These are phyloP conservation scores for Articulospora tetracladia DNA, from an alignment of 495 filamentous ascomycete genomes.

Conservation along the genomic window DNA sequence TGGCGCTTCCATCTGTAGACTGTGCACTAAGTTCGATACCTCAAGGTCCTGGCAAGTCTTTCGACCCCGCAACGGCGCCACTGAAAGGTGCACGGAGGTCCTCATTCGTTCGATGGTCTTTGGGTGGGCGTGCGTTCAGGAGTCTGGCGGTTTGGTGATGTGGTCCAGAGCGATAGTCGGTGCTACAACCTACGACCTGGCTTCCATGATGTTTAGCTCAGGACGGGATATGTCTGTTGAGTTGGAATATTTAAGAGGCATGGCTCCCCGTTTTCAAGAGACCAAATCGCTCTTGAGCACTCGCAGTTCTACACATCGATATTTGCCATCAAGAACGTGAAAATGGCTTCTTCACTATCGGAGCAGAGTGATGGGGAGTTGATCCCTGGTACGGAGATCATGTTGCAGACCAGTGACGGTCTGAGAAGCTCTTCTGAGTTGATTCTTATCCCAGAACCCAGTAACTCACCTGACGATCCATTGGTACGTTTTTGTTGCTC, in stretches of 20 bases:
- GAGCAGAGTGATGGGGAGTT: not conserved
- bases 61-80: too few species aligned
- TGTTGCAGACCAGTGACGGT: constrained; percentile 50
- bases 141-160: not conserved
- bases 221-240: not conserved
- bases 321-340: not conserved
- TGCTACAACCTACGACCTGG: too few species aligned
- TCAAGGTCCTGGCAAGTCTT: too few species aligned
- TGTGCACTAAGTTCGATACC: too few species aligned
- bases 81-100: too few species aligned
- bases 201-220: too few species aligned
- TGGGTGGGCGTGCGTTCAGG: not conserved
- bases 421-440: constrained; percentile 58
- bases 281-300: too few species aligned
- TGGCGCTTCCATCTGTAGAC: too few species aligned
- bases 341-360: not conserved
- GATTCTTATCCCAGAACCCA: constrained; percentile 49
- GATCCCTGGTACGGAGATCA: constrained; percentile 50
- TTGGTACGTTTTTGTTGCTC: constrained; percentile 56
- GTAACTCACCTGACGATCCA: constrained; percentile 47
- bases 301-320: not conserved
- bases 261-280: not conserved
- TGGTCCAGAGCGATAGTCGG: not conserved
- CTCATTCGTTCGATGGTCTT: not conserved
- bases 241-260: not conserved